Percentiles rank a stretch among this genome's conserved stretches.
Conservation (phyloP, 2,329 filamentous ascomycete species). For the Penicillium palitans region DNA sequence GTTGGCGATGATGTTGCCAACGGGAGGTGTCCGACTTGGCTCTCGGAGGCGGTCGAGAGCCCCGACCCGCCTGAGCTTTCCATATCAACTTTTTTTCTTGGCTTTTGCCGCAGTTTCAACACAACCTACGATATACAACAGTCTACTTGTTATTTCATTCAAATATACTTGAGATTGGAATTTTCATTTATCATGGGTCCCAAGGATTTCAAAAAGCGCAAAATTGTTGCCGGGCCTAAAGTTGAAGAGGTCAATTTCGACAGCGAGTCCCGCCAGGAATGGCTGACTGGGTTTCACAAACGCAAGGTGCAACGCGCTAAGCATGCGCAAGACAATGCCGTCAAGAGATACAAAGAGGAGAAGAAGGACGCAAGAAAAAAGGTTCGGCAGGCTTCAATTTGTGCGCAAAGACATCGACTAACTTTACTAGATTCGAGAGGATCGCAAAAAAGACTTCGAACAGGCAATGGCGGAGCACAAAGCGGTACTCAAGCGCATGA, state of each 20-base stretch:
- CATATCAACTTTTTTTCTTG: slow-evolving; percentile 21
- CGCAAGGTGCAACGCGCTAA: slow-evolving; percentile 84
- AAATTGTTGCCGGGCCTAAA: slow-evolving; percentile 46
- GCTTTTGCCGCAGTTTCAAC: background rate
- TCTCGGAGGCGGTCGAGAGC: slow-evolving; percentile 40
- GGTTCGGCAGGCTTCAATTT: slow-evolving; percentile 53
- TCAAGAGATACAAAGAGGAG: slow-evolving; percentile 74
- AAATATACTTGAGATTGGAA: background rate
- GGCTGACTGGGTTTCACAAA: slow-evolving; percentile 94
- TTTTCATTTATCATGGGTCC: slow-evolving; percentile 49
- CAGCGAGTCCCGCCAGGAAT: slow-evolving; percentile 74
- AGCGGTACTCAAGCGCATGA: slow-evolving; percentile 64
- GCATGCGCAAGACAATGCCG: slow-evolving; percentile 77
- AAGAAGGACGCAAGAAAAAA: slow-evolving; percentile 71
- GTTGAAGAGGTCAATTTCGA: slow-evolving; percentile 88
- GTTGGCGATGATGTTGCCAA: slow-evolving; percentile 32
- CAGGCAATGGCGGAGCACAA: slow-evolving; percentile 78
- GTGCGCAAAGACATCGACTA: slow-evolving; percentile 5
- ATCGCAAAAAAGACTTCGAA: slow-evolving; percentile 77
- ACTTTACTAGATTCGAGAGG: slow-evolving; percentile 69
- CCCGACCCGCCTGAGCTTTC: slow-evolving; percentile 31
- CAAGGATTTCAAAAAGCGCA: slow-evolving; percentile 64
- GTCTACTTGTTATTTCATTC: background rate
- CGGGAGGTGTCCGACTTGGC: slow-evolving; percentile 29
- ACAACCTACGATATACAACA: slow-evolving; percentile 1